Evolutionary conservation across 1,284 basidiomycete species (phyloP), one percentile per base, ranked within the genome.

Genomic region (Papiliotrema fonsecae): DNA sequence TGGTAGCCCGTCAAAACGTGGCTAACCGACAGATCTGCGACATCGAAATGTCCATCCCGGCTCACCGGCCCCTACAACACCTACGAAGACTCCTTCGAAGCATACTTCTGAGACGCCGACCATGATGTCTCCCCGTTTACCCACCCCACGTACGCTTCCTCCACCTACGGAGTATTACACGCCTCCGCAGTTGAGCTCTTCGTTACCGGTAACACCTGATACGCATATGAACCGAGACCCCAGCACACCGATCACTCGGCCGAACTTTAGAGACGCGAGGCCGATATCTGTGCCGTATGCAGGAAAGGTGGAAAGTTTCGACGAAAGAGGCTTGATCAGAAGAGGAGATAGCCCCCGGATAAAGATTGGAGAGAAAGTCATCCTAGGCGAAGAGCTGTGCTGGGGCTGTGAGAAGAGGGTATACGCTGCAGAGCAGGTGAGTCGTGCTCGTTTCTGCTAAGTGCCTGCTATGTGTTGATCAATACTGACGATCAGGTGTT

Each of bases 401-500:
- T 51, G 54, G 30, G 65, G 62, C 13, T 73, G 72, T 50, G 68
- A 56, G 41, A 72, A 72, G 61, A 60, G 68, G 43, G 72, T 73
- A 4, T 73, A 73, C 53, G 69, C 69, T 13, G 72, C 72, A 2
- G 72, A 73, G 53, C 65, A 68, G 54, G 67, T 72, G 32, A 42
- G 64, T 56, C 27, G 45, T 7, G 49, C 49, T 49, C 49, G 16
- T 34, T 52, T 49, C 40, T 24, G 7, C 11, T 22, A 10, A 19
- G 22, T 31, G 27, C 13, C 39, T 9, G 26, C 32, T 5, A 26
- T n/a, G 24, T n/a, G n/a, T n/a, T n/a, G n/a, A n/a, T n/a, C n/a
- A n/a, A n/a, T n/a, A n/a, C 32, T 36, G 18, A 25, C 32, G 6
- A 13, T 6, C 40, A 57, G 55, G 58, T 64, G 24, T 59, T 59